Base-by-base conservation (phyloP, 2,329 filamentous ascomycete genomes). In the Pestalotiopsis sp. region DNA sequence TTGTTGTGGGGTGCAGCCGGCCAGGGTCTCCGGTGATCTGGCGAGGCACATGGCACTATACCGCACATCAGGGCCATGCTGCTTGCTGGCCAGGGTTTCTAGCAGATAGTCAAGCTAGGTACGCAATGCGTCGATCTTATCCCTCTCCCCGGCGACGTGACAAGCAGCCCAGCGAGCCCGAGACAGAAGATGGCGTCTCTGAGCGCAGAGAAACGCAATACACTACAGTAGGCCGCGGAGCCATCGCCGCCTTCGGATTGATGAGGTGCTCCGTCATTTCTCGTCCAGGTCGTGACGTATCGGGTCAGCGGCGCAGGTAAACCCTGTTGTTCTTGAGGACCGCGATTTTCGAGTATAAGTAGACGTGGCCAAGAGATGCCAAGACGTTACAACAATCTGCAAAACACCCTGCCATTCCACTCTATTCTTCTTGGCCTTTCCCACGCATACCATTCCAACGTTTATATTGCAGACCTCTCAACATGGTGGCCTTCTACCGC, bases 251-350 rank as follows among this genome's bases (percentile, higher is more conserved):
- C 45, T 52, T 52, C 45, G 45, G n/a, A 52, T 52, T 52, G 45
- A 52, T 13, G 45, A 14, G 45, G n/a, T 52, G 45, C 45, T 52
- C 45, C 45, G 45, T n/a, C 45, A 14, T 13, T 73, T 71, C 64
- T 73, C 70, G 38, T 72, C 71, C 61, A 72, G 70, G 31, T 70
- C 72, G 17, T 70, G 63, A 71, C 72, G 73, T 13, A 72, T 52
- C 45, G 45, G 45, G 25, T 27, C 25, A 27, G 25, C 25, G 25
- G 25, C 25, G 4, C 4, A 27, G 25, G 25, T 27, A 27, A 27
- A 27, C 25, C 25, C 25, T 27, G 25, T 27, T 27, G 25, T 27
- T 27, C 25, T 27, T 27, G 25, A 27, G 25, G 25, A 27, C 25
- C 25, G 25, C 25, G 3, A 27, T 27, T 27, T 27, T 27, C 25